Conservation (phyloP, 441 rosid species). For the Corymbia citriodora region DNA sequence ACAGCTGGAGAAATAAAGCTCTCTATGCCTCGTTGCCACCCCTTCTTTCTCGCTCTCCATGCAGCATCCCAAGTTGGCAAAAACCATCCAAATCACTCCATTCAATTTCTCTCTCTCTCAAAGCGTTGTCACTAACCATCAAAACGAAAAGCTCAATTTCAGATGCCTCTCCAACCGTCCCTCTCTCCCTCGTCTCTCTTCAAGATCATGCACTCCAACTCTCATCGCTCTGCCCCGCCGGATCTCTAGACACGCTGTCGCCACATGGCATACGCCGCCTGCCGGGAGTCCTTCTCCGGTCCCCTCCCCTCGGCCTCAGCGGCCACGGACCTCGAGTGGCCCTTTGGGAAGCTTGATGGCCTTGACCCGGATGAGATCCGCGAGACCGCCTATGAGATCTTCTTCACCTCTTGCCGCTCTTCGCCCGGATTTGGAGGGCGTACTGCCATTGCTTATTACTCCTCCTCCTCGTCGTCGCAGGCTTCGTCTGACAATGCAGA, state of each 20-base stretch:
- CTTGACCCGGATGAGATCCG: slow-evolving; percentile 63
- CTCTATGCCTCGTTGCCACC: background rate
- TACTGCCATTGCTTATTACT: slow-evolving; percentile 54
- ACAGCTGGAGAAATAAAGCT: background rate
- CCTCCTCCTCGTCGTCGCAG: slow-evolving; percentile 21
- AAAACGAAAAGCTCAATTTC: slow-evolving; percentile 4
- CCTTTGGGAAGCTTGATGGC: slow-evolving; percentile 52
- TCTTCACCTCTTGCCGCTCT: slow-evolving; percentile 85
- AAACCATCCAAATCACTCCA: slow-evolving; percentile 5
- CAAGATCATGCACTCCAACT: slow-evolving; percentile 26
- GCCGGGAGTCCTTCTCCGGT: slow-evolving; percentile 45
- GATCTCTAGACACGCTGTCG: slow-evolving; percentile 16
- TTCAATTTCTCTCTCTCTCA: background rate
- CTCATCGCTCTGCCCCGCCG: slow-evolving; percentile 35
- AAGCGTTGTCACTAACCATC: slow-evolving; percentile 16
- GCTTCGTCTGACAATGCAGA: slow-evolving; percentile 19
- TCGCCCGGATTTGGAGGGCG: slow-evolving; percentile 83
- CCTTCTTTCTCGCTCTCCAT: slow-evolving; percentile 31
- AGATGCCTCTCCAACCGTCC: slow-evolving; percentile 2
- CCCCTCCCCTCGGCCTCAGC: slow-evolving; percentile 22
- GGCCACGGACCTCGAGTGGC: slow-evolving; percentile 57
- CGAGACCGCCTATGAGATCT: slow-evolving; percentile 80
- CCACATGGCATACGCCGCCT: slow-evolving; percentile 46
- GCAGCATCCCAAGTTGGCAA: slow-evolving; percentile 21
- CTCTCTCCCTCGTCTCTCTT: background rate